These are phyloP conservation scores for Astrothelium subdiscretum DNA, from an alignment of 495 filamentous ascomycete species.

Conservation along the genomic window DNA sequence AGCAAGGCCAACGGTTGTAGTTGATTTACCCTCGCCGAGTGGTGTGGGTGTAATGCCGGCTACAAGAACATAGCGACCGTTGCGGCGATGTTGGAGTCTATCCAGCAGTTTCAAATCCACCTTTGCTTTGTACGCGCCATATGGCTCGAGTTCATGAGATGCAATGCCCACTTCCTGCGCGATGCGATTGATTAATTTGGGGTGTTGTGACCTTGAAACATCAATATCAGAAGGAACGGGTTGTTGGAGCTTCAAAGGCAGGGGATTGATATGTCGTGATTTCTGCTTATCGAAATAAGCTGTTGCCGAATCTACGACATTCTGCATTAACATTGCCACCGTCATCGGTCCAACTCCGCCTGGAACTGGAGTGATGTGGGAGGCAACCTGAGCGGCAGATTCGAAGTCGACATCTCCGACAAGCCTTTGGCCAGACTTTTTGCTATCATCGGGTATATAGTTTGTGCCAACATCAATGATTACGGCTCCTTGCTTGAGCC, in stretches of 20 bases:
- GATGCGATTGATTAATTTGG: constrained; percentile 75
- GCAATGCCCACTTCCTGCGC: constrained; percentile 83
- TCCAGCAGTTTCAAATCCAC: constrained; percentile 71
- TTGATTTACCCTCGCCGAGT: constrained; percentile 96
- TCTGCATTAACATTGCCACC: constrained; percentile 91
- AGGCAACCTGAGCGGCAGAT: constrained; percentile 72
- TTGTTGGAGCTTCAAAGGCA: constrained; percentile 59
- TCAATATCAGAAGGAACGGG: constrained; percentile 92
- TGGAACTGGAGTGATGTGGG: constrained; percentile 92
- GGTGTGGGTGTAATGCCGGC: constrained; percentile 95
- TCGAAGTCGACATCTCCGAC: constrained; percentile 95
- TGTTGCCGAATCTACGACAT: constrained; percentile 76
- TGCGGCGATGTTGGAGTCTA: constrained; percentile 70
- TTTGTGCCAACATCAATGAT: constrained; percentile 98
- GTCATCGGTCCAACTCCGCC: constrained; percentile 98
- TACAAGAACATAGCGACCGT: constrained; percentile 85
- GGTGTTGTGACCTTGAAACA: constrained; percentile 77
- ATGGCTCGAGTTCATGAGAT: constrained; percentile 77
- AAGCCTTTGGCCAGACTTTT: constrained; percentile 85
- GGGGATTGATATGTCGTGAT: constrained; percentile 59
- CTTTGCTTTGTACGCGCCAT: constrained; percentile 91
- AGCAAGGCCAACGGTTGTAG: constrained; percentile 90
- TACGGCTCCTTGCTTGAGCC: constrained; percentile 85
- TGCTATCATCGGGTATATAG: constrained; percentile 84
- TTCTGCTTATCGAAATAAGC: constrained; percentile 73